Evolutionary conservation across 1,139 yeast species (phyloP), one percentile per base, ranked within the genome.

Genomic region (Scheffersomyces lignicola): DNA sequence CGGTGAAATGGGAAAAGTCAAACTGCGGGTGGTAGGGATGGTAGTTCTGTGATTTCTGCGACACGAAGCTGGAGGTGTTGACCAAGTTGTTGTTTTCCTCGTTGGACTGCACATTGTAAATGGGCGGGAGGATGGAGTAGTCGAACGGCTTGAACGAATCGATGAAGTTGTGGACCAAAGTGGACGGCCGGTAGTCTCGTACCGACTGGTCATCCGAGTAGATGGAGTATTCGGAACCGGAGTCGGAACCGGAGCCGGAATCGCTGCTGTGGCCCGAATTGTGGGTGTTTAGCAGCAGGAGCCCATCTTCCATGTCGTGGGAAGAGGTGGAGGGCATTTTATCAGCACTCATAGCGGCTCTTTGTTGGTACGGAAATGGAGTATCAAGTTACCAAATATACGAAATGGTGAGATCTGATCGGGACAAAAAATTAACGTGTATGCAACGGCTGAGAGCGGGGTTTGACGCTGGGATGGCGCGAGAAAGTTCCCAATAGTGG

Each of bases 131-230:
- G 7, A 42, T 43, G 7, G 54, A 45, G 24, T 41, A 34, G 35
- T 42, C 43, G 43, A 47, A 39, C 18, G 65, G 54, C 40, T 59
- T 66, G 51, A 69, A 68, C 4, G 73, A 65, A 41, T 69, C 70
- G 37, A 60, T 57, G 44, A 69, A 68, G 24, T 39, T 36, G 2
- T 29, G 23, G 11, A 27, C 36, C 6, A 44, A 9, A 12, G 27
- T 25, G 16, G 24, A 31, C 5, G 44, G 47, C 15, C 34, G 30
- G 24, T 35, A 36, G 7, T 26, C 29, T 26, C 29, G 6, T 26
- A 26, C 29, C 18, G 41, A 39, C 31, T 18, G 18, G 15, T 17
- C 21, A 7, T 29, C 24, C 5, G 32, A 29, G 17, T 11, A 29
- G 9, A 25, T n/a, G 13, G 33, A 22, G 15, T 24, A 15, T 16